These are phyloP conservation scores for Raffaelea albimanens DNA, from an alignment of 2,329 filamentous ascomycete genomes.

Conservation along the genomic window DNA sequence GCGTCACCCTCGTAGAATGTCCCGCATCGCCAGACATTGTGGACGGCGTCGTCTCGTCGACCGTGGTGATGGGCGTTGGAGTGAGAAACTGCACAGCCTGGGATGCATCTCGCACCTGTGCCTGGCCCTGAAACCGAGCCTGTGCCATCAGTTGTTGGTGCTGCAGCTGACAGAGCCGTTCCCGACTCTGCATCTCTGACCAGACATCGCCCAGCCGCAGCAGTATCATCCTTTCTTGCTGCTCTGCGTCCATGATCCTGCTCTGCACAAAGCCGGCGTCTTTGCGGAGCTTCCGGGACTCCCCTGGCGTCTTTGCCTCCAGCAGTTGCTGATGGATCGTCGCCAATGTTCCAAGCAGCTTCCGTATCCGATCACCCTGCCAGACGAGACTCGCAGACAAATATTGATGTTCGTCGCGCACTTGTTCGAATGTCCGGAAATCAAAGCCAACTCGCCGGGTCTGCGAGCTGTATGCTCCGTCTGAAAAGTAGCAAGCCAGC, in stretches of 20 bases:
- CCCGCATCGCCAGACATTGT: no score
- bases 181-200: conserved; percentile 36
- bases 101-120: no score
- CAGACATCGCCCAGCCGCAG: conserved; percentile 38
- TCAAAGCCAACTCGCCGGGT: no score
- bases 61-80: no score
- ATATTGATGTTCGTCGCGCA: conserved; percentile 36
- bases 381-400: conserved; percentile 30
- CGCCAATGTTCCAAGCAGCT: conserved; percentile 29
- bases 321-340: conserved; percentile 22
- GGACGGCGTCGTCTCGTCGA: no score
- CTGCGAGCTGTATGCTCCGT: no score
- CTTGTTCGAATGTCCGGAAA: conserved; percentile 21
- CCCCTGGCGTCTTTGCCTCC: conserved; percentile 6
- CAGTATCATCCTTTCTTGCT: conserved; percentile 36
- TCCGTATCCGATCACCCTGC: conserved; percentile 26
- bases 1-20: no score
- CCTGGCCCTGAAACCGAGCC: no score
- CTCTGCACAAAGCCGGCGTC: conserved; percentile 29
- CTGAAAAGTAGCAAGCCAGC: no score
- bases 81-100: no score
- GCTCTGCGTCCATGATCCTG: conserved; percentile 32
- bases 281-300: conserved; percentile 26
- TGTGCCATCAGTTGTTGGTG: conserved; percentile 10
- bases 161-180: conserved; percentile 26